Conservation (phyloP, 2,329 filamentous ascomycete species). For the Nemania diffusa region DNA sequence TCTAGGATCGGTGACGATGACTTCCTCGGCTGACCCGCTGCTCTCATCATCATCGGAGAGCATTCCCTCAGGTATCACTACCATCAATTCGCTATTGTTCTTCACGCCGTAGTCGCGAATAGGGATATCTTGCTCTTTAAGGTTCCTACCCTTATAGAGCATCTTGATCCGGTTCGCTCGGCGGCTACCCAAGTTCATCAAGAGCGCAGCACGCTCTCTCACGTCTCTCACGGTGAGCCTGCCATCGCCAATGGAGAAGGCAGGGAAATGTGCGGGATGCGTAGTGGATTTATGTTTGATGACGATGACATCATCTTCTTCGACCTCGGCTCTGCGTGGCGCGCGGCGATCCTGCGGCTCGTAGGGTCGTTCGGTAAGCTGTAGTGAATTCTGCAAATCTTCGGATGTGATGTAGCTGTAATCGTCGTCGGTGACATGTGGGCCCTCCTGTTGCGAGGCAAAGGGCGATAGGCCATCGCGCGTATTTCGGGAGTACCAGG, state of each 20-base stretch:
- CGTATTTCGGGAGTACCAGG: constrained; percentile 63
- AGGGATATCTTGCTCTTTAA: constrained; percentile 70
- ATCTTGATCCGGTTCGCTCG: constrained; percentile 68
- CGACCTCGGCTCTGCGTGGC: constrained; percentile 53
- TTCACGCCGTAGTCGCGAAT: constrained; percentile 71
- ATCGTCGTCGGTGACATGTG: constrained; percentile 78
- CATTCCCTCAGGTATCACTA: constrained; percentile 63
- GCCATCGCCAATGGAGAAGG: constrained; percentile 79
- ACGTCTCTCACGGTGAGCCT: constrained; percentile 75
- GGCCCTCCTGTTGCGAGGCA: constrained; percentile 59
- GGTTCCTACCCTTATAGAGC: constrained; percentile 76
- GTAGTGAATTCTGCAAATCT: constrained; percentile 66
- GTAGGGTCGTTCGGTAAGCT: constrained; percentile 53
- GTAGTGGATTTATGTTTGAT: constrained; percentile 74
- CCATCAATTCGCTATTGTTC: constrained; percentile 69
- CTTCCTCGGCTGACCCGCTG: constrained; percentile 58
- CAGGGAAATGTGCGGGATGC: constrained; percentile 78
- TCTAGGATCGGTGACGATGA: constrained; percentile 57
- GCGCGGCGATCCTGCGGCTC: constrained; percentile 52
- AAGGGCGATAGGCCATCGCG: constrained; percentile 63
- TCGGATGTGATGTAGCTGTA: constrained; percentile 86
- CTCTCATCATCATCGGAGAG: constrained; percentile 53
- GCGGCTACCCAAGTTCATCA: constrained; percentile 70
- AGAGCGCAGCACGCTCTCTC: constrained; percentile 71
- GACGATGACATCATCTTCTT: constrained; percentile 77